Evolutionary conservation across 306 rosid genomes (phyloP).

Genomic region (Trifolium pratense): DNA sequence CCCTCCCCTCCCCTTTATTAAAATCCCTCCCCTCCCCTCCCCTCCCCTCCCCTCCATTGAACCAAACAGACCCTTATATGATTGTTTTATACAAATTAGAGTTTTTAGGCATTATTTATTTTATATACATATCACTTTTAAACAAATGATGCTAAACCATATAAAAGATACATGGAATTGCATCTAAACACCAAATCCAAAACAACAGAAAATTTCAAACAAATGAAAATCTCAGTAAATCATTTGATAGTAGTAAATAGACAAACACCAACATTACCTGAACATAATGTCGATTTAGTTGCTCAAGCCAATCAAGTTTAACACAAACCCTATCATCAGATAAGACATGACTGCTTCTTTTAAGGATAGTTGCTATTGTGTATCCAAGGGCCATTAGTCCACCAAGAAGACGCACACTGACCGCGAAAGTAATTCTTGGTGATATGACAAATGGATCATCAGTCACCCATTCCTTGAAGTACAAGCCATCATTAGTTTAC

Average conservation of each 20-base stretch:
- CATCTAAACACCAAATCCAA: constrained; percentile 8
- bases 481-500: background rate
- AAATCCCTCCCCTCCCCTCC: too few relatives aligned
- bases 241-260: constrained; percentile 29
- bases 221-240: constrained; percentile 8
- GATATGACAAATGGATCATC: constrained; percentile 95
- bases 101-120: too few relatives aligned
- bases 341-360: constrained; percentile 84
- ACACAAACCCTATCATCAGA: constrained; percentile 73
- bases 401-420: constrained; percentile 97
- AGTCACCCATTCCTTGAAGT: constrained; percentile 85
- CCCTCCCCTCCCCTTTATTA: too few relatives aligned
- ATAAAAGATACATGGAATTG: constrained; percentile 3
- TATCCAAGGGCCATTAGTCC: constrained; percentile 98
- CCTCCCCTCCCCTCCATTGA: too few relatives aligned
- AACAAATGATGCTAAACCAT: too few relatives aligned
- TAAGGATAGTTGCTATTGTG: constrained; percentile 95
- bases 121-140: too few relatives aligned
- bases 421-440: constrained; percentile 98
- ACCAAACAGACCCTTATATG: too few relatives aligned
- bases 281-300: constrained; percentile 80
- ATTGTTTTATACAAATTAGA: too few relatives aligned
- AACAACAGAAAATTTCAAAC: constrained; percentile 31
- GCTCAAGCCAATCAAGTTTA: constrained; percentile 96
- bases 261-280: constrained; percentile 61